These are phyloP conservation scores for Brassica nigra DNA, from an alignment of 345 rosid species.

Conservation along the genomic window DNA sequence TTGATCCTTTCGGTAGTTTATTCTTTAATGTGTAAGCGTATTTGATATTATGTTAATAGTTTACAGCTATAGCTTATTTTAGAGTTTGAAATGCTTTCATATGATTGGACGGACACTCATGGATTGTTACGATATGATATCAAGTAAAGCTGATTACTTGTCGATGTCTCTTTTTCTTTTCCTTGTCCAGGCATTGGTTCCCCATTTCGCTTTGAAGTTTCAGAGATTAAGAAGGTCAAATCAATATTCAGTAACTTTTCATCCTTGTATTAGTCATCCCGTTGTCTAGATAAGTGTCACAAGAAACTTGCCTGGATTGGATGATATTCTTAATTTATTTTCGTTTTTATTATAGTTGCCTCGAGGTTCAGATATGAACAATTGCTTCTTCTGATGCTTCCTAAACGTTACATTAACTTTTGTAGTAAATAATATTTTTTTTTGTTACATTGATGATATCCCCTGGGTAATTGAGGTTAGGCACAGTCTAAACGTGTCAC, in stretches of 20 bases:
- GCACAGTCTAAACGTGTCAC: neutral
- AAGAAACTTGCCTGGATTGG: conserved; percentile 11
- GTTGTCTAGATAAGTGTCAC: neutral
- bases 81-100: too few species aligned
- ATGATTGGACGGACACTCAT: too few species aligned
- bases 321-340: neutral
- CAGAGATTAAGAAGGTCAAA: conserved; percentile 61
- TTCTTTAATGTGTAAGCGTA: neutral
- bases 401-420: neutral
- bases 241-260: neutral
- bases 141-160: neutral
- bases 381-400: neutral
- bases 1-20: conserved; percentile 6
- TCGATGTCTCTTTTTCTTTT: conserved; percentile 1
- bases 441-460: neutral
- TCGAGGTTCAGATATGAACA: conserved; percentile 17
- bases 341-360: neutral
- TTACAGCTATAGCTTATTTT: neutral
- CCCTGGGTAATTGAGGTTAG: conserved; percentile 12
- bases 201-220: conserved; percentile 71
- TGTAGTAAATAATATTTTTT: neutral
- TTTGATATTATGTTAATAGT: neutral
- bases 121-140: too few species aligned
- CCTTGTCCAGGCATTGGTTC: conserved; percentile 63
- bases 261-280: neutral